These are phyloP conservation scores for Monosporascus ibericus DNA, from an alignment of 2,329 filamentous ascomycete species.

Conservation along the genomic window DNA sequence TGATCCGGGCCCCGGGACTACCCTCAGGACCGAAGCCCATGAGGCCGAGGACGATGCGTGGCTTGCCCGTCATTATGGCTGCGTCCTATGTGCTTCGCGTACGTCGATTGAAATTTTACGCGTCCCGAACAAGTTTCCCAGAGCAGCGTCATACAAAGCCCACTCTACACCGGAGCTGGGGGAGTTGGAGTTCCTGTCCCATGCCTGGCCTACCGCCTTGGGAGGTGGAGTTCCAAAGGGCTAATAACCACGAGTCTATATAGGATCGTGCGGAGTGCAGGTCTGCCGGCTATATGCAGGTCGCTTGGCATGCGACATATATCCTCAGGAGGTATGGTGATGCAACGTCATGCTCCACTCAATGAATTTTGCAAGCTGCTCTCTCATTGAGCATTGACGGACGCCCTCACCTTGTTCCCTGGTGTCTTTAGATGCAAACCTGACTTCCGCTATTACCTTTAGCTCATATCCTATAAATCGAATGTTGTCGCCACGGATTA, in stretches of 20 bases:
- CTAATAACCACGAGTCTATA: not conserved
- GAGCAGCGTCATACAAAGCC: no score
- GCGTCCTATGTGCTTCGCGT: not conserved
- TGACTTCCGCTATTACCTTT: no score
- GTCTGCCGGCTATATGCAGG: not conserved
- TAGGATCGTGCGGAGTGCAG: not conserved
- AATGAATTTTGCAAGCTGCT: not conserved
- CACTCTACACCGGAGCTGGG: not conserved
- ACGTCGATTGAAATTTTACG: no score
- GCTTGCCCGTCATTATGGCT: slow-evolving; percentile 33
- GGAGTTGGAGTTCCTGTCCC: not conserved
- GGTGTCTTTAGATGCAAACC: no score
- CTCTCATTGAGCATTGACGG: no score
- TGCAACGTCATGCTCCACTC: not conserved
- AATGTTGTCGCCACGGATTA: no score
- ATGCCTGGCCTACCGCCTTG: not conserved
- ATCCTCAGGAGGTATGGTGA: not conserved
- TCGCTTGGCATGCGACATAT: not conserved
- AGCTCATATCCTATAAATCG: no score
- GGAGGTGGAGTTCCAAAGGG: not conserved
- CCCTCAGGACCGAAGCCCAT: slow-evolving; percentile 73
- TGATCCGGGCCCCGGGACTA: slow-evolving; percentile 61
- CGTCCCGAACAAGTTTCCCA: no score
- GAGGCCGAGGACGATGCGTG: slow-evolving; percentile 70
- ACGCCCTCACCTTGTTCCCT: no score